Evolutionary conservation across 2,329 filamentous ascomycete species (phyloP).

Genomic region (Cryphonectria japonica): DNA sequence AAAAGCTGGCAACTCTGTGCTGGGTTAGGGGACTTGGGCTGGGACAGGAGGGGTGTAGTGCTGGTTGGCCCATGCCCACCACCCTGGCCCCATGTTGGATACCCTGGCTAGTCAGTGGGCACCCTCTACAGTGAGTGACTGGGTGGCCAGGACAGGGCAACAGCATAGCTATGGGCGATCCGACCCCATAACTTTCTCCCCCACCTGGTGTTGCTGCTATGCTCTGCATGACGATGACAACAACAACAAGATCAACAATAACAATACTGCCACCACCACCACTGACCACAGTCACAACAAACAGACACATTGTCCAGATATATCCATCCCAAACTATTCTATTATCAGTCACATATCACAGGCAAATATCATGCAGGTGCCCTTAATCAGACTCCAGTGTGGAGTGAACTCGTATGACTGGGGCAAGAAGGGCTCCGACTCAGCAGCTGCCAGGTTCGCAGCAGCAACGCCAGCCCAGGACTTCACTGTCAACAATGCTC

Average conservation of each 20-base stretch:
- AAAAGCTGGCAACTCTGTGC: slow-evolving; percentile 8
- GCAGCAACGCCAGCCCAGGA: slow-evolving; percentile 77
- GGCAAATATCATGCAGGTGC: slow-evolving; percentile 64
- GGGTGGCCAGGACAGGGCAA: too few relatives aligned
- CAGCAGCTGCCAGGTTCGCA: slow-evolving; percentile 87
- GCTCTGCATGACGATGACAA: neutral
- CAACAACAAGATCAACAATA: neutral
- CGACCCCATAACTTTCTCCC: neutral
- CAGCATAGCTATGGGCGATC: neutral
- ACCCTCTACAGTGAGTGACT: neutral
- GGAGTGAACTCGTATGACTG: slow-evolving; percentile 99
- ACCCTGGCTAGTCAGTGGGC: neutral
- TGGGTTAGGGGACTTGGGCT: slow-evolving; percentile 19
- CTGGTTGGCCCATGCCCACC: neutral
- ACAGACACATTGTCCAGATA: neutral
- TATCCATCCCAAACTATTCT: slow-evolving; percentile 7
- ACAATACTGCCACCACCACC: neutral
- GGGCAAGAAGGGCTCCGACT: slow-evolving; percentile 89
- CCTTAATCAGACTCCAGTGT: slow-evolving; percentile 82
- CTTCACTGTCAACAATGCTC: slow-evolving; percentile 80
- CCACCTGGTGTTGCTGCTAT: neutral
- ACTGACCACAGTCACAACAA: slow-evolving; percentile 7
- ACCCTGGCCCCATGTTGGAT: neutral
- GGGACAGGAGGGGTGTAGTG: neutral
- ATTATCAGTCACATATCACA: slow-evolving; percentile 6